A percentile compares a stretch with the other conserved stretches of the same genome.
These are phyloP conservation scores for Chaetomium sp. DNA, from an alignment of 2,329 filamentous ascomycete species.

Conservation along the genomic window DNA sequence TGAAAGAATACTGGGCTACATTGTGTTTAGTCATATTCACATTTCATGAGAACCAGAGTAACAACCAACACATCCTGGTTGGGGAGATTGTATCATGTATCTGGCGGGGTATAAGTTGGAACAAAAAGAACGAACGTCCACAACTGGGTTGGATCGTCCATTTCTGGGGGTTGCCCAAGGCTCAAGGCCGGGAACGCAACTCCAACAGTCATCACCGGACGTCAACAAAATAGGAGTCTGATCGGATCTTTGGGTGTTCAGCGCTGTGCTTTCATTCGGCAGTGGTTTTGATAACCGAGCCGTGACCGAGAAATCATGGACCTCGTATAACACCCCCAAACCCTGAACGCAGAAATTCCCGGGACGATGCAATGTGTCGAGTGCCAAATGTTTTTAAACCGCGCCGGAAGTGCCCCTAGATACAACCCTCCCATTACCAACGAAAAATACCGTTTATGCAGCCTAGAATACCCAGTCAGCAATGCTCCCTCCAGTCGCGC, in stretches of 20 bases:
- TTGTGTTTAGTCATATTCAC: too few species aligned
- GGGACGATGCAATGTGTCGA: slow-evolving; percentile 25
- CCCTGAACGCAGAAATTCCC: slow-evolving; percentile 24
- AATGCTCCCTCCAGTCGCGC: background rate
- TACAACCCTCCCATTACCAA: slow-evolving; percentile 23
- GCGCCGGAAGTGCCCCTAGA: slow-evolving; percentile 25
- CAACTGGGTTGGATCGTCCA: slow-evolving; percentile 6
- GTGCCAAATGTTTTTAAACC: slow-evolving; percentile 25
- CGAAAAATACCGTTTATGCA: slow-evolving; percentile 21
- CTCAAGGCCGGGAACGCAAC: slow-evolving; percentile 5
- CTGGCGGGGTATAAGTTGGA: slow-evolving; percentile 12
- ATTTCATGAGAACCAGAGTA: background rate
- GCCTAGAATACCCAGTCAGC: slow-evolving; percentile 21
- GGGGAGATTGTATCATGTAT: slow-evolving; percentile 16
- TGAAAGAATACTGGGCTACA: too few species aligned
- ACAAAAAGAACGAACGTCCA: slow-evolving; percentile 4
- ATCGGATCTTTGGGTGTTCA: slow-evolving; percentile 17
- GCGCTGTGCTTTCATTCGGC: slow-evolving; percentile 25
- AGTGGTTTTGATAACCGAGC: slow-evolving; percentile 23
- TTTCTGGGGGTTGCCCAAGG: slow-evolving; percentile 4
- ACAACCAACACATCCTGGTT: background rate
- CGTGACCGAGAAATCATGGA: slow-evolving; percentile 25
- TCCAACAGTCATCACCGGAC: slow-evolving; percentile 11
- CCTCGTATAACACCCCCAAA: slow-evolving; percentile 25
- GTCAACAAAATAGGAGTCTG: slow-evolving; percentile 13